phyloP scores from a whole-genome alignment of 306 rosid genomes.

The Rosa chinensis region DNA sequence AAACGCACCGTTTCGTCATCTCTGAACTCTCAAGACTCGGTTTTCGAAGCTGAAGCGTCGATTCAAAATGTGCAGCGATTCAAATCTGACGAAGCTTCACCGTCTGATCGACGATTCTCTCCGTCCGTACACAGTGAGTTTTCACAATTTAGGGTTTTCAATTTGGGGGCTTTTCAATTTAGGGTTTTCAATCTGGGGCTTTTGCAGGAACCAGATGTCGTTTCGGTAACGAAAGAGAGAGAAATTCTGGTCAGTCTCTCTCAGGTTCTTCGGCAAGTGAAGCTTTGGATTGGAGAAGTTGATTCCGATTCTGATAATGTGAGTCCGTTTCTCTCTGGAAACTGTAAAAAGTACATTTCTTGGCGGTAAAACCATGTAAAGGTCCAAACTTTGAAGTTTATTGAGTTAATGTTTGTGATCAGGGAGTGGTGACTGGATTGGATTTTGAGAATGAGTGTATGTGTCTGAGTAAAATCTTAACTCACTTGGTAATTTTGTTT shows the following conservation, averaged over 20 bases:
- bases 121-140: slow-evolving; percentile 47
- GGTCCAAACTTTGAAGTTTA: too few relatives aligned
- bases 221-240: slow-evolving; percentile 30
- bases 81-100: slow-evolving; percentile 55
- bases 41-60: neutral
- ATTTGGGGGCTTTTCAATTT: neutral
- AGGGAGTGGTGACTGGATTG: slow-evolving; percentile 27
- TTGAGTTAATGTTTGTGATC: neutral
- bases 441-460: slow-evolving; percentile 11
- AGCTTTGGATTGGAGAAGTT: slow-evolving; percentile 29
- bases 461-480: slow-evolving; percentile 23
- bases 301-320: slow-evolving; percentile 16
- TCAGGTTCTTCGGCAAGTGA: slow-evolving; percentile 33
- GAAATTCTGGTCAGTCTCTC: slow-evolving; percentile 43
- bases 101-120: slow-evolving; percentile 51
- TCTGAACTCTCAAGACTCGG: neutral
- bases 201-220: slow-evolving; percentile 22
- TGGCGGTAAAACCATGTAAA: too few relatives aligned
- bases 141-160: neutral
- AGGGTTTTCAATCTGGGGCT: neutral
- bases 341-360: too few relatives aligned
- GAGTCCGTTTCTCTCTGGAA: too few relatives aligned
- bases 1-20: slow-evolving; percentile 23
- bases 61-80: slow-evolving; percentile 31
- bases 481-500: slow-evolving; percentile 33